Base-by-base conservation (phyloP, 352 stramenopile species). In the Globisporangium cederbergense region DNA sequence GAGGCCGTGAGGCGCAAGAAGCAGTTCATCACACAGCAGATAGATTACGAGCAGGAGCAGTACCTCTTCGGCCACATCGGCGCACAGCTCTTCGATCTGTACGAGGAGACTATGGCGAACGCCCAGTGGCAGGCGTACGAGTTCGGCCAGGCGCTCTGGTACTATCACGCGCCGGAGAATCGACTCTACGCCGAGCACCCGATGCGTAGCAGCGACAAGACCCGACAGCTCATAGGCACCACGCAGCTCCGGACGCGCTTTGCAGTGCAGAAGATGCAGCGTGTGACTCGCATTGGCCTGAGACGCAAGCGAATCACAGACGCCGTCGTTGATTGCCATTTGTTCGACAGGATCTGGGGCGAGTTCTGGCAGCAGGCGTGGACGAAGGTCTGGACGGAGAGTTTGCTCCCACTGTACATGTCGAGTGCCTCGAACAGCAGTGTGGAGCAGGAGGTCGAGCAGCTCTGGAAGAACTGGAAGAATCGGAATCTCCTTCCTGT, bases 71-170 rank as follows among this genome's bases (percentile, higher is more conserved):
- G 65, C 8, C 76, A 87, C 51, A 65, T 90, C 32, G 72, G 72
- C 22, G 28, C 13, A 7, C 54, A 79, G 50, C 72, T 90, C n/a
- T 73, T 79, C 18, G 45, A 56, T 1, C 60, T 88, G 28, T 67
- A 90, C 50, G 72, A 73, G 3, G 59, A 70, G 28, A 75, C 83
- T 65, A 89, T 90, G 79, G 68, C 62, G 1, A 67, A 62, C 9
- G 76, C 67, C 11, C 67, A 86, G 46, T 90, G 81, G 79, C 81
- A 90, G 28, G 77, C 75, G 38, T 90, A 77, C 59, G 79, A 87
- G 59, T 89, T 85, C 60, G 75, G 67, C 3, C 79, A 85, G 58
- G 72, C 65, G n/a, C 52, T 88, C 0, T 90, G 78, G 79, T 90
- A 84, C 38, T 88, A 84, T 46, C 71, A 90, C 63, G 70, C 76